Base-by-base conservation (phyloP, 1,284 basidiomycete genomes). In the Trichosporon inkin region DNA sequence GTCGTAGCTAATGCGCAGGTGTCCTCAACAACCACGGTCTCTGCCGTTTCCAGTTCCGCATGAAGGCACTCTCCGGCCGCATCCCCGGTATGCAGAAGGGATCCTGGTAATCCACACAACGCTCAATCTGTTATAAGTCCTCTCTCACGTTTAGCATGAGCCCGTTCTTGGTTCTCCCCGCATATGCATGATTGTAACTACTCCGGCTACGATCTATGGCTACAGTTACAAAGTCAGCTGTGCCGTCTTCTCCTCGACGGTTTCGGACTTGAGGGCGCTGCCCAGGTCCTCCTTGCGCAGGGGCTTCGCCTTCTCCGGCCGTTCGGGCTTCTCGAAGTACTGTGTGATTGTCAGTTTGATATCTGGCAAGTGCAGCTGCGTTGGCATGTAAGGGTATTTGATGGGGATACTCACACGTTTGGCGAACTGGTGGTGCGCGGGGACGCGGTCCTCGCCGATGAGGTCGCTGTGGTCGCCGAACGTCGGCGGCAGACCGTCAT, bases 11-110 rank as follows among this genome's bases (percentile, higher is more conserved):
- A 66, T 52, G 10, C 6, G 6, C 49, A 75, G 71, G 91, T 57
- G 82, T 97, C 54, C 88, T 97, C 67, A 85, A 85, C 69, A 89
- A 94, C 76, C 95, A 95, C 79, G 91, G 85, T 0, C 77, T 97
- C 41, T 92, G 86, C 70, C 84, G 94, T 14, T 90, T 85, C 79
- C 90, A 93, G 81, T 95, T 96, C 82, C 85, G 92, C 28, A 71
- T 89, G 56, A 88, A 90, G 73, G 92, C 92, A 1, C 78, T 90
- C 56, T 79, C 81, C 41, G 87, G 88, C 11, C 85, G 93, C 70
- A 78, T 96, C 36, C 87, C 89, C 38, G 93, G 93, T 17, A 90
- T 96, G 35, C 82, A 84, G 61, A 95, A 95, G 75, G 90, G 90
- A 13, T 90, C 88, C 17, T 97, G 92, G 93, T 92, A 83, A 75